A percentile compares a stretch with the other conserved stretches of the same genome.
Conservation (phyloP, 2,329 filamentous ascomycete genomes). For the Aspergillus hiratsukae region DNA sequence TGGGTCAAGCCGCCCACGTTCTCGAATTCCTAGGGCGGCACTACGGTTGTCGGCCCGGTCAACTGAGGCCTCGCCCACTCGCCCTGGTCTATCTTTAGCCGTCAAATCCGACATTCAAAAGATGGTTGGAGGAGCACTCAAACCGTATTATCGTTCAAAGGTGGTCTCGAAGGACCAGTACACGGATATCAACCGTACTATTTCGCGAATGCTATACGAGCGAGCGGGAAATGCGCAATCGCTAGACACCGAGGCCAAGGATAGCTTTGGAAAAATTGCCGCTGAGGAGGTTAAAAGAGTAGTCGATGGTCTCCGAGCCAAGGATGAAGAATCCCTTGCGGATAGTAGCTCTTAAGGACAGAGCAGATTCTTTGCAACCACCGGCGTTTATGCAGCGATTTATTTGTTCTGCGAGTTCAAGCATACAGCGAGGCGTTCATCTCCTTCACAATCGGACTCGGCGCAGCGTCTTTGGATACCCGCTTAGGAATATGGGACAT, state of each 20-base stretch:
- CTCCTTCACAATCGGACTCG: neutral
- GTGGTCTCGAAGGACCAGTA: slow-evolving; percentile 85
- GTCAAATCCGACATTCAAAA: slow-evolving; percentile 85
- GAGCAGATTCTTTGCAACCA: slow-evolving; percentile 11
- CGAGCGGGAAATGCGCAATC: slow-evolving; percentile 51
- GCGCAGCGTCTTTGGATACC: neutral
- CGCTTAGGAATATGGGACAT: neutral
- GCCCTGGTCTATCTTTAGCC: slow-evolving; percentile 65
- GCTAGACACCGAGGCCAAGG: slow-evolving; percentile 62
- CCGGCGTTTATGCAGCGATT: slow-evolving; percentile 18
- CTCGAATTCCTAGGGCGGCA: slow-evolving; percentile 23
- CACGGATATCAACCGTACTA: slow-evolving; percentile 81
- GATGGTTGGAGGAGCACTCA: slow-evolving; percentile 78
- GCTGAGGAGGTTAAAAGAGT: slow-evolving; percentile 73
- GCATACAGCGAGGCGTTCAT: slow-evolving; percentile 17
- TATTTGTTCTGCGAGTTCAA: slow-evolving; percentile 4
- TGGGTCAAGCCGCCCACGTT: slow-evolving; percentile 16
- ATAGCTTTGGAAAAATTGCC: slow-evolving; percentile 71
- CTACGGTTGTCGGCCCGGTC: slow-evolving; percentile 37
- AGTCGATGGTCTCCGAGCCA: slow-evolving; percentile 43
- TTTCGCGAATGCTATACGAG: slow-evolving; percentile 84
- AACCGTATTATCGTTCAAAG: slow-evolving; percentile 75
- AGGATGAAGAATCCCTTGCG: slow-evolving; percentile 12
- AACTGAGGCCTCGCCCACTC: slow-evolving; percentile 64
- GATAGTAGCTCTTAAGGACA: slow-evolving; percentile 13